Evolutionary conservation across 1,284 basidiomycete species (phyloP), one percentile per base, ranked within the genome.

Genomic region (Ceratobasidium papillatum): DNA sequence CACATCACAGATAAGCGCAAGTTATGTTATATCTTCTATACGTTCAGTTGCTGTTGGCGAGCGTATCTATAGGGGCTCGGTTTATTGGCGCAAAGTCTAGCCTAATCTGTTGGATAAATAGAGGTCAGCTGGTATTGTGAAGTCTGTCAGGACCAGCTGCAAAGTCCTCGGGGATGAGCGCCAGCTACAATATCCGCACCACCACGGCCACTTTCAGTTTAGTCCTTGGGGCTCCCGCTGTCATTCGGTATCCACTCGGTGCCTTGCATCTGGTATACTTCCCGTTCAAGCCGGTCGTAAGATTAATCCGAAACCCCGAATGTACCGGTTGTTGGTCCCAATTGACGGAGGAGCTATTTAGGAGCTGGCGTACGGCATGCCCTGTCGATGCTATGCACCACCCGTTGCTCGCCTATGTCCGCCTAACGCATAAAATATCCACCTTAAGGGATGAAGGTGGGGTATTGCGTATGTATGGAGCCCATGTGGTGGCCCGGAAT

Each of bases 341-440:
- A 47, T 47, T 47, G 19, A 19, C 45, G 19, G 19, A n/a, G 45
- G 9, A 12, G 45, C 7, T 3, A 47, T 47, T 47, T 19, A 47
- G 45, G 45, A 47, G 45, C 45, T n/a, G 4, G 45, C 11, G 11
- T 9, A 9, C 45, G 45, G 45, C 45, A 41, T 41, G 38, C 7
- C 14, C 14, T 41, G 38, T 32, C 32, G 19, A 62, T 62, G 38
- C 62, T 27, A 25, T 47, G 41, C 22, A 36, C 45, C 22, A 64
- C 22, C 38, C 41, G 62, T n/a, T 64, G 38, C 25, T 64, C 62
- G 36, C 59, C 59, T 36, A 38, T 8, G 59, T 62, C 30, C 59
- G 34, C 62, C 17, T n/a, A 27, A 36, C n/a, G 30, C 22, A 47
- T 47, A 47, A 11, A 19, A 47, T 47, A n/a, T 17, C 8, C 19